Evolutionary conservation across 1,139 yeast species (phyloP), one percentile per base, ranked within the genome.

Genomic region (Pichia sp.): DNA sequence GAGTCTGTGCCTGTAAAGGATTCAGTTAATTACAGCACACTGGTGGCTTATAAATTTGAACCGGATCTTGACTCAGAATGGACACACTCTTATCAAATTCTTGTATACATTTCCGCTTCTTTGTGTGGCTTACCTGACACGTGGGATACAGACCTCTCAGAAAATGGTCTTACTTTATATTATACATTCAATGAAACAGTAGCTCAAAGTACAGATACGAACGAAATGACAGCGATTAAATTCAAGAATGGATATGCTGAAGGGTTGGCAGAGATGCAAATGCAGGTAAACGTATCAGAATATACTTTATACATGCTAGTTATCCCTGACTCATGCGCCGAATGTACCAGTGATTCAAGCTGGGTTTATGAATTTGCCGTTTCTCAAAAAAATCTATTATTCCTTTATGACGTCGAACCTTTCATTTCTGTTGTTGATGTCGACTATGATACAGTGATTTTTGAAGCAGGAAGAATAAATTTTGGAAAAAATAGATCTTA

Each of bases 291-390:
- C 3, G 10, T 41, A 1, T 65, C 67, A 16, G 60, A 41, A 26
- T 51, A 71, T 11, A 69, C 70, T 13, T 65, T 83, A 29, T 82
- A 80, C 61, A 74, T 82, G 10, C 78, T 80, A 0, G 79, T 81
- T 1, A 60, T 72, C 16, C 79, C 83, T 0, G 74, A 73, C 54
- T 52, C 61, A 1, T 74, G 76, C 60, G 65, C 71, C 5, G 69
- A 72, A 48, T 59, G 62, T 31, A 29, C 57, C 13, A 41, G 55
- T 2, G 79, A 76, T 15, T 58, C 61, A n/a, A 54, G 62, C 3
- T 84, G 90, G 87, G 62, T 72, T 7, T 87, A 86, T 63, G 82
- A 84, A 65, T 70, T 90, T 40, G 93, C 90, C 2, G 79, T 84
- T 3, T 87, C 93, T 1, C 86, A 84, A 59, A 74, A 75, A 51